These are phyloP conservation scores for Thielaviopsis euricoi DNA, from an alignment of 2,329 filamentous ascomycete genomes.

Conservation along the genomic window DNA sequence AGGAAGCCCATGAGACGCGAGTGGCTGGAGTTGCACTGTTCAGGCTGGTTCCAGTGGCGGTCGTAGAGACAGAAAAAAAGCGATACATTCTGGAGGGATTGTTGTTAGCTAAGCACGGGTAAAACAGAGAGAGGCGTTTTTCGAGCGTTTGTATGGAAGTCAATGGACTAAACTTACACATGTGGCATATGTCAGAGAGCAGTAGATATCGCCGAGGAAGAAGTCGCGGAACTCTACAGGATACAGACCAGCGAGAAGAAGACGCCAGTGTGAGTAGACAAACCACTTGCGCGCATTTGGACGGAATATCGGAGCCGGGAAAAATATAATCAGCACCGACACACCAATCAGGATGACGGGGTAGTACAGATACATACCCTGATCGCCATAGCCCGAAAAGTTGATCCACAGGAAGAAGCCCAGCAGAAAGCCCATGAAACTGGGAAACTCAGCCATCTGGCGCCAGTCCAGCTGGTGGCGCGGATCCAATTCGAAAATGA, in stretches of 20 bases:
- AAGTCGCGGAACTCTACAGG: conserved; percentile 96
- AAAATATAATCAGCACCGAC: conserved; percentile 51
- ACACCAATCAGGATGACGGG: conserved; percentile 64
- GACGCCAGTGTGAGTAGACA: conserved; percentile 73
- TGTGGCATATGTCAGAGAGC: conserved; percentile 78
- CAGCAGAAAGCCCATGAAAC: conserved; percentile 62
- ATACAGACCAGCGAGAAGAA: conserved; percentile 71
- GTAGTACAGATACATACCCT: conserved; percentile 66
- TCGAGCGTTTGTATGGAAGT: not conserved
- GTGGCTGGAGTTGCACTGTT: conserved; percentile 69
- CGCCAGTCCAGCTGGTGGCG: conserved; percentile 79
- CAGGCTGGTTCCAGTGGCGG: conserved; percentile 55
- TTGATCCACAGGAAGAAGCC: conserved; percentile 82
- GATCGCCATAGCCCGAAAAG: conserved; percentile 52
- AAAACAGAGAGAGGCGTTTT: too few relatives aligned
- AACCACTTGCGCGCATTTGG: conserved; percentile 71
- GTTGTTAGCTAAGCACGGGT: too few relatives aligned
- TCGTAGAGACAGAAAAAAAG: conserved; percentile 91
- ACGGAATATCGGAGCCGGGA: conserved; percentile 60
- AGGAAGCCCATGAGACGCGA: conserved; percentile 79
- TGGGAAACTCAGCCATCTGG: conserved; percentile 71
- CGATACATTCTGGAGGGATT: conserved; percentile 58
- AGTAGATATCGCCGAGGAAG: conserved; percentile 95
- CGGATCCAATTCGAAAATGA: conserved; percentile 92
- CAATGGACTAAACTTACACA: conserved; percentile 12